Evolutionary conservation across 129 eudicot genomes (phyloP).

Genomic region (Oenanthe sinensis): DNA sequence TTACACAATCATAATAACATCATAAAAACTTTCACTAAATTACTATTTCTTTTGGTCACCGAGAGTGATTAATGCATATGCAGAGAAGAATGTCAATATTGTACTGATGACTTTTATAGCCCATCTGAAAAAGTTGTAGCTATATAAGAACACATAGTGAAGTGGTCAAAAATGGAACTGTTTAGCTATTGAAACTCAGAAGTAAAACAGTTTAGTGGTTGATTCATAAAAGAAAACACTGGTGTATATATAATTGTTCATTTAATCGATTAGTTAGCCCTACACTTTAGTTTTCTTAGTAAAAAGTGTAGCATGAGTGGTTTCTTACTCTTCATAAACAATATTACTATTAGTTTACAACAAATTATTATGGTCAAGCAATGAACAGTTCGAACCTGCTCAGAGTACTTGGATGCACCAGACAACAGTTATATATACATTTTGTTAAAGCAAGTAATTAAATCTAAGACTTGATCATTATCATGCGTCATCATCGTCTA

Average conservation of each 20-base stretch:
- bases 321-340: neutral
- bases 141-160: neutral
- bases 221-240: neutral
- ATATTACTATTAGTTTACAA: neutral
- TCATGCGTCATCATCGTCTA: conserved; percentile 7
- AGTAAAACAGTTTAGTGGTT: neutral
- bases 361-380: neutral
- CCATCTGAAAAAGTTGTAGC: neutral
- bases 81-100: neutral
- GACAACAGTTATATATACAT: neutral
- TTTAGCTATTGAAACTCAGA: neutral
- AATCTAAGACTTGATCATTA: neutral
- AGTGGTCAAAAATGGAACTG: neutral
- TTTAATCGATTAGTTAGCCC: neutral
- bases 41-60: too few species aligned
- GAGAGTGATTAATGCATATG: neutral
- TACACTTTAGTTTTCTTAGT: neutral
- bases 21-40: too few species aligned
- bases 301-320: neutral
- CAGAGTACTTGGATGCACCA: neutral
- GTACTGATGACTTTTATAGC: neutral
- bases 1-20: too few species aligned
- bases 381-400: neutral
- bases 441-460: neutral
- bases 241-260: neutral